Evolutionary conservation across 2,329 filamentous ascomycete genomes (phyloP).

Genomic region (Venturia carpophila): DNA sequence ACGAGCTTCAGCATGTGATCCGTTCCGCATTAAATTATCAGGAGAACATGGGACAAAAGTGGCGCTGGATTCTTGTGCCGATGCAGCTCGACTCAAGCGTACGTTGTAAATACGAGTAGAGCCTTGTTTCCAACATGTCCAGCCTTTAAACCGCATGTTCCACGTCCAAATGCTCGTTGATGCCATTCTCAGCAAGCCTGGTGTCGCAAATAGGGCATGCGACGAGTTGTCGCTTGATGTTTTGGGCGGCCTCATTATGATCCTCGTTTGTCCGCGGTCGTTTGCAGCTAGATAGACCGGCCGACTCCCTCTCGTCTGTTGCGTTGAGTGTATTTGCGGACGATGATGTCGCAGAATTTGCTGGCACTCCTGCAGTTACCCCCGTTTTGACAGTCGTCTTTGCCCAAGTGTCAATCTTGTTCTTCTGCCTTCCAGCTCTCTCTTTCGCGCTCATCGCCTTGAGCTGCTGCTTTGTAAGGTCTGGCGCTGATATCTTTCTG

Average conservation of each 20-base stretch:
- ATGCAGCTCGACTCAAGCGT: too few relatives aligned
- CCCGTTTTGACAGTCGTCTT: conserved; percentile 20
- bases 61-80: too few relatives aligned
- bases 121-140: neutral
- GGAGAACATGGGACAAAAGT: too few relatives aligned
- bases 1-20: too few relatives aligned
- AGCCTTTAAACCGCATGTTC: conserved; percentile 18
- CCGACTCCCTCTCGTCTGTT: neutral
- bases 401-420: conserved; percentile 38
- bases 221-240: conserved; percentile 25
- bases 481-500: conserved; percentile 36
- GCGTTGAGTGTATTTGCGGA: neutral
- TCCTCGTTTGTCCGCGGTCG: conserved; percentile 18
- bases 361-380: conserved; percentile 16
- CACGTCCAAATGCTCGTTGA: conserved; percentile 36
- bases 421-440: conserved; percentile 37
- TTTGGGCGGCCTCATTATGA: neutral
- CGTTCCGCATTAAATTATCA: too few relatives aligned
- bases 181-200: conserved; percentile 26
- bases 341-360: neutral
- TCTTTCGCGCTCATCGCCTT: conserved; percentile 33
- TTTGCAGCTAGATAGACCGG: conserved; percentile 7
- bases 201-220: conserved; percentile 35
- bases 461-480: conserved; percentile 35
- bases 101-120: neutral